These are phyloP conservation scores for Daphne laureola DNA, from an alignment of 441 rosid species.

Conservation along the genomic window DNA sequence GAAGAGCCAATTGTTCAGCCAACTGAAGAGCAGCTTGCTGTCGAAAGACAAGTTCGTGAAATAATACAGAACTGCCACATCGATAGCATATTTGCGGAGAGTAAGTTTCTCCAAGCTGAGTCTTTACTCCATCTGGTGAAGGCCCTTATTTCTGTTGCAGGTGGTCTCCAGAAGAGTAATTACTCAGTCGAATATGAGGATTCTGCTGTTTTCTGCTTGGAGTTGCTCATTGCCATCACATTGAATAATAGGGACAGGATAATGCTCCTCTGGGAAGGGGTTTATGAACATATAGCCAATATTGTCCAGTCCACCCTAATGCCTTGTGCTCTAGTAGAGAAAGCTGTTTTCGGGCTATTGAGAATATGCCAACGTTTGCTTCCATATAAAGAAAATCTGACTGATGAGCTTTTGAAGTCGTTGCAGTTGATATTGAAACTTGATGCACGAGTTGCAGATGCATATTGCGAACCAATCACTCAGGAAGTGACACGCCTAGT, in stretches of 20 bases:
- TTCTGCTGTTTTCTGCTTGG: slow-evolving; percentile 55
- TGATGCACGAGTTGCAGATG: slow-evolving; percentile 71
- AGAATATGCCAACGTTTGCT: slow-evolving; percentile 61
- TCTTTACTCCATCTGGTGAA: slow-evolving; percentile 53
- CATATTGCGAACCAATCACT: slow-evolving; percentile 67
- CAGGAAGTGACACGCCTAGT: slow-evolving; percentile 64
- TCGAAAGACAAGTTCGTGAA: slow-evolving; percentile 44
- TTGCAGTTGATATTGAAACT: slow-evolving; percentile 70
- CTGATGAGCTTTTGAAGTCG: slow-evolving; percentile 64
- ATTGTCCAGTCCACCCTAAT: slow-evolving; percentile 54
- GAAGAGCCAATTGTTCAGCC: slow-evolving; percentile 62
- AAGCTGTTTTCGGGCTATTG: slow-evolving; percentile 65
- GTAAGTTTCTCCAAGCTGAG: slow-evolving; percentile 72
- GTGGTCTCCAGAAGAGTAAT: slow-evolving; percentile 31
- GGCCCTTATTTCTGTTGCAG: slow-evolving; percentile 50
- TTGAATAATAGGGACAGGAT: slow-evolving; percentile 70
- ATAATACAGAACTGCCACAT: slow-evolving; percentile 53
- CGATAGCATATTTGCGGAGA: slow-evolving; percentile 60
- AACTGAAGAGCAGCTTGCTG: slow-evolving; percentile 55
- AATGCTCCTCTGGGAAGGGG: slow-evolving; percentile 60
- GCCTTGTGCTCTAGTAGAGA: slow-evolving; percentile 64
- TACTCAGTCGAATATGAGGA: slow-evolving; percentile 40
- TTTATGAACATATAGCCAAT: slow-evolving; percentile 52
- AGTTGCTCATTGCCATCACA: slow-evolving; percentile 64
- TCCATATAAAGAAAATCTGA: slow-evolving; percentile 64